phyloP scores from a whole-genome alignment of 192 early-diverging fungal genomes.

The Backusella liffmaniae region DNA sequence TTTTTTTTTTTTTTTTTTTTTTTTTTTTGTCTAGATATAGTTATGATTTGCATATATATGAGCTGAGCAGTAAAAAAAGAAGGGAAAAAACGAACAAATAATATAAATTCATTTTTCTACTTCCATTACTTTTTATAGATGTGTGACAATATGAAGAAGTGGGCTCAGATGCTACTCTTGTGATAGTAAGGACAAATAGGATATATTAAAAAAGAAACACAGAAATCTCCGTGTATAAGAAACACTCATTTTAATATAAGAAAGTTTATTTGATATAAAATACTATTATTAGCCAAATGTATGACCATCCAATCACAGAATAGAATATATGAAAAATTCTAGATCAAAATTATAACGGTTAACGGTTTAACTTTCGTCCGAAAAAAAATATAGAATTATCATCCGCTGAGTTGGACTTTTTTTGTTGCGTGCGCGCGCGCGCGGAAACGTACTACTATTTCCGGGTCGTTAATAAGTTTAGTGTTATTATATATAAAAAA shows the following conservation, averaged over 20 bases:
- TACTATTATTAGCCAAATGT: not conserved
- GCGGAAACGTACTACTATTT: not conserved
- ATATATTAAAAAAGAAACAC: not conserved
- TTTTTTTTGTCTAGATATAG: too few species aligned
- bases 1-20: too few species aligned
- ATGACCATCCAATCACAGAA: not conserved
- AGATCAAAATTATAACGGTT: not conserved
- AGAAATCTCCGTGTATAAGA: not conserved
- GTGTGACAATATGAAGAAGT: not conserved
- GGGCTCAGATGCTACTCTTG: not conserved
- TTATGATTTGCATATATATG: too few species aligned
- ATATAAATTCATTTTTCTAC: not conserved
- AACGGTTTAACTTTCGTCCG: not conserved
- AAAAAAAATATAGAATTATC: not conserved
- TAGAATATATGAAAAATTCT: not conserved
- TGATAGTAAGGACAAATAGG: not conserved
- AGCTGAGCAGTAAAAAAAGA: not conserved
- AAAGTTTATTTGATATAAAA: not conserved
- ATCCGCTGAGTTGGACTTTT: not conserved
- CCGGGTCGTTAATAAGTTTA: not conserved
- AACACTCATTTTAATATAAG: not conserved
- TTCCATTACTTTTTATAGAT: not conserved
- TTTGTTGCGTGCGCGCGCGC: not conserved
- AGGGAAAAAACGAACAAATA: not conserved
- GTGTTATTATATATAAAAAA: not conserved